Percentiles rank a stretch among this genome's conserved stretches.
Conservation (phyloP, 192 early-diverging fungal genomes). For the Diversispora eburnea region DNA sequence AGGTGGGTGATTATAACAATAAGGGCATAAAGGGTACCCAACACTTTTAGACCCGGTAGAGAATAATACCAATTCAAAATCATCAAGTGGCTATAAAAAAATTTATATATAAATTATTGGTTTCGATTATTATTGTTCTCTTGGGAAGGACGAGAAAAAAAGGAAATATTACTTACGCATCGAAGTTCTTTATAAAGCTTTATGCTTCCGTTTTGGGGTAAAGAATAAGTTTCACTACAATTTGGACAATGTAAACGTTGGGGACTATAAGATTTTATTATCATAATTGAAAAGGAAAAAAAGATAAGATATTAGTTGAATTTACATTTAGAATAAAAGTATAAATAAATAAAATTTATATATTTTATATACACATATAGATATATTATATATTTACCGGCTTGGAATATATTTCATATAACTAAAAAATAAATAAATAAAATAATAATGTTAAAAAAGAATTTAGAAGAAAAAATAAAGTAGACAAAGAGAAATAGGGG, state of each 20-base stretch:
- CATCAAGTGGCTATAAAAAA: slow-evolving; percentile 42
- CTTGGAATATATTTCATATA: no score
- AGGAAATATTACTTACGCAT: slow-evolving; percentile 32
- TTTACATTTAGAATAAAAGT: not conserved
- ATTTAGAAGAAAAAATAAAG: not conserved
- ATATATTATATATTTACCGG: no score
- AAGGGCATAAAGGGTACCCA: slow-evolving; percentile 50
- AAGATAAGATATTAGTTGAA: not conserved
- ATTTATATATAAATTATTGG: not conserved
- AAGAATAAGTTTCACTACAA: slow-evolving; percentile 50
- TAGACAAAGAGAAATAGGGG: not conserved
- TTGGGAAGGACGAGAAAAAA: not conserved
- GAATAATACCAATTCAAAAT: slow-evolving; percentile 51
- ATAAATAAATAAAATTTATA: not conserved
- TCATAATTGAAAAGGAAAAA: not conserved
- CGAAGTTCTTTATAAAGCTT: slow-evolving; percentile 40
- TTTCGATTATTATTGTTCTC: not conserved
- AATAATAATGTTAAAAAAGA: not conserved
- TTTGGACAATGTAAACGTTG: slow-evolving; percentile 46
- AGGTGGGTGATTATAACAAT: slow-evolving; percentile 54
- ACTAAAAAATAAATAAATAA: no score
- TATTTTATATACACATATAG: no score
- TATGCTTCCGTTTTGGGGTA: slow-evolving; percentile 48
- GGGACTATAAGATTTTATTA: slow-evolving; percentile 34
- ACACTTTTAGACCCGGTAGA: slow-evolving; percentile 57